Evolutionary conservation across 495 filamentous ascomycete species (phyloP), one percentile per base, ranked within the genome.

Genomic region (Penicillium diatomitis): DNA sequence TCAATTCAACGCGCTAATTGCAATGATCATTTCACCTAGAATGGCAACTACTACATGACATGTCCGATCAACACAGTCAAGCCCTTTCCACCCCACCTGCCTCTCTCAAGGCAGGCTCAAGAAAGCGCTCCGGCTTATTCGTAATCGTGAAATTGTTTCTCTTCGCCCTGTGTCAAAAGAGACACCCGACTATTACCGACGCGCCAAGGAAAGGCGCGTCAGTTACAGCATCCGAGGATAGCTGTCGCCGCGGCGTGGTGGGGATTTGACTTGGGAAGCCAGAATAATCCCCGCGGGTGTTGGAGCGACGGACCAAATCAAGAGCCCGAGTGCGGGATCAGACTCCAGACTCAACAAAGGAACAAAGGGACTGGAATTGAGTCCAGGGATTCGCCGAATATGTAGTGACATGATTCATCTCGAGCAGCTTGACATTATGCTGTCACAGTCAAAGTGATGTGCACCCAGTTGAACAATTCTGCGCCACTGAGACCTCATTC

Each of bases 41-140:
- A 36, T 27, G 32, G 39, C 8, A 49, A 33, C 38, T 38, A 30
- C 40, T 51, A 51, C 38, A 42, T 53, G 37, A 28, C 20, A 44
- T 75, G 71, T 74, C 59, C 62, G 86, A 81, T 73, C 86, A 80
- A 78, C 85, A 83, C 83, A 95, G 87, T 92, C 88, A 92, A 91
- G 81, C 87, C 68, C 75, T 79, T 76, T 83, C 87, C 83, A 92
- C 76, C 81, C 60, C 83, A 82, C 78, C 82, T 69, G 73, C 68
- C 74, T 78, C 82, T 91, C 71, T 91, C 86, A 69, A 79, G 68
- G 70, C 69, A 73, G 78, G 80, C 72, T 84, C 81, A 83, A 82
- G 82, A 78, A 80, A 80, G 74, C 75, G 86, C 88, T 91, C 88
- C 88, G 87, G 88, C 88, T 95, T 92, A 95, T 88, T 92, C 81